Conservation (phyloP, 2,329 filamentous ascomycete species). For the Clonostachys rosea region DNA sequence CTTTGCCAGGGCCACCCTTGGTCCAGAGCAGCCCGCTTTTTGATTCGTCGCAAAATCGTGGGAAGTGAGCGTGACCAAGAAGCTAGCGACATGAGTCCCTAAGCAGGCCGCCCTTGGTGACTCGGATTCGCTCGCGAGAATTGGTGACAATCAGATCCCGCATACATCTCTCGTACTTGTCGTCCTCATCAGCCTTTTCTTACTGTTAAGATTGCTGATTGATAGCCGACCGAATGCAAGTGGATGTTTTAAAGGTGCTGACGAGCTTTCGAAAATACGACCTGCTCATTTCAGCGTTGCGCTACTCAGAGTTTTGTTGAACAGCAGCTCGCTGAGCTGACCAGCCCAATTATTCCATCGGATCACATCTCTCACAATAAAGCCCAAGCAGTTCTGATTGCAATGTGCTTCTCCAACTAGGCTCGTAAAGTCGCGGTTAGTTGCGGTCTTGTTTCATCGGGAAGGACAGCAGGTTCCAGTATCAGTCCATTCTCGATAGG, state of each 20-base stretch:
- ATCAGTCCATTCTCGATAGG: conserved; percentile 28
- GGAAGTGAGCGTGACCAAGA: conserved; percentile 15
- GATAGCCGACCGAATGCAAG: conserved; percentile 4
- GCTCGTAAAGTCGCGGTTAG: conserved; percentile 4
- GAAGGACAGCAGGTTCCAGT: conserved; percentile 20
- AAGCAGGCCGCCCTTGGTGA: conserved; percentile 23
- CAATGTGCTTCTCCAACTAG: conserved; percentile 15
- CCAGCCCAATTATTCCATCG: conserved; percentile 26
- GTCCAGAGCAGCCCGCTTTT: conserved; percentile 24
- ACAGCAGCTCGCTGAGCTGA: conserved; percentile 11
- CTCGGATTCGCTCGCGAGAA: conserved; percentile 23
- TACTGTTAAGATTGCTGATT: conserved; percentile 7
- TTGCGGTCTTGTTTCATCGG: conserved; percentile 14
- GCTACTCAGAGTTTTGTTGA: conserved; percentile 6
- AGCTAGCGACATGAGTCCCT: conserved; percentile 26
- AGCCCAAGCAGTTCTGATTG: conserved; percentile 14
- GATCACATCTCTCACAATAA: conserved; percentile 19
- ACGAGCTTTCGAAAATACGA: conserved; percentile 6
- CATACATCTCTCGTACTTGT: conserved; percentile 12
- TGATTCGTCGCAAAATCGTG: neutral
- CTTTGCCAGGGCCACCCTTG: conserved; percentile 30
- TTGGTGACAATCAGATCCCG: conserved; percentile 17
- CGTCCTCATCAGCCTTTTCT: conserved; percentile 4
- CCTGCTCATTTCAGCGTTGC: conserved; percentile 6
- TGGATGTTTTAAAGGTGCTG: neutral